Conservation (phyloP, 2,329 filamentous ascomycete genomes). For the Pyricularia pennisetigena region DNA sequence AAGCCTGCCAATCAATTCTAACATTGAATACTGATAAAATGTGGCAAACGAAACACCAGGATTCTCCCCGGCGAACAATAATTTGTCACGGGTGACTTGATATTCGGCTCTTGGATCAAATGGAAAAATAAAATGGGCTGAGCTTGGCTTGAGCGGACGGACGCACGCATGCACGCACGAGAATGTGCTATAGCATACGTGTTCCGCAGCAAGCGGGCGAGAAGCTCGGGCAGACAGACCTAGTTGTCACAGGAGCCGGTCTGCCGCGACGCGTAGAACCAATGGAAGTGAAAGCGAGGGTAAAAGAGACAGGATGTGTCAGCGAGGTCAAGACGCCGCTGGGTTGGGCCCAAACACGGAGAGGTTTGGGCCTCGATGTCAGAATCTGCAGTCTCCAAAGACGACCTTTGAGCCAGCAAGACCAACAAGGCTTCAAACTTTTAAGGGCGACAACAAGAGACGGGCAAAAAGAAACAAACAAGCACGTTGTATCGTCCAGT, state of each 20-base stretch:
- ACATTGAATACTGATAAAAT: not conserved
- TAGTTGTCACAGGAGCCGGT: not conserved
- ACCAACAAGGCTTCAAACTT: not conserved
- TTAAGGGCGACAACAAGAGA: not conserved
- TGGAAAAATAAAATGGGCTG: not conserved
- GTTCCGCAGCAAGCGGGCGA: not conserved
- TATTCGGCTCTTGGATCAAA: not conserved
- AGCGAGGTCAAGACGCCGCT: not conserved
- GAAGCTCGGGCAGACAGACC: not conserved
- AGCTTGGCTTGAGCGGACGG: not conserved
- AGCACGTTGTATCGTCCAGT: not conserved
- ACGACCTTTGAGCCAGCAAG: not conserved
- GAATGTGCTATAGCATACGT: not conserved
- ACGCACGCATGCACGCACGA: not conserved
- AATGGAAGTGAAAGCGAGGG: not conserved
- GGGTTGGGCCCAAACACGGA: not conserved
- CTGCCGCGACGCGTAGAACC: not conserved
- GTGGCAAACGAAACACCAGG: not conserved
- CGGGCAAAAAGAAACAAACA: not conserved
- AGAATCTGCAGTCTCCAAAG: not conserved
- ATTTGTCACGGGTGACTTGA: not conserved
- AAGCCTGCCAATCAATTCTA: not conserved
- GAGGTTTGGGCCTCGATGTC: not conserved
- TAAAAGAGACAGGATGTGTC: not conserved
- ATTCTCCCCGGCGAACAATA: not conserved